Base-by-base conservation (phyloP, 2,329 filamentous ascomycete species). In the Capronia americana region DNA sequence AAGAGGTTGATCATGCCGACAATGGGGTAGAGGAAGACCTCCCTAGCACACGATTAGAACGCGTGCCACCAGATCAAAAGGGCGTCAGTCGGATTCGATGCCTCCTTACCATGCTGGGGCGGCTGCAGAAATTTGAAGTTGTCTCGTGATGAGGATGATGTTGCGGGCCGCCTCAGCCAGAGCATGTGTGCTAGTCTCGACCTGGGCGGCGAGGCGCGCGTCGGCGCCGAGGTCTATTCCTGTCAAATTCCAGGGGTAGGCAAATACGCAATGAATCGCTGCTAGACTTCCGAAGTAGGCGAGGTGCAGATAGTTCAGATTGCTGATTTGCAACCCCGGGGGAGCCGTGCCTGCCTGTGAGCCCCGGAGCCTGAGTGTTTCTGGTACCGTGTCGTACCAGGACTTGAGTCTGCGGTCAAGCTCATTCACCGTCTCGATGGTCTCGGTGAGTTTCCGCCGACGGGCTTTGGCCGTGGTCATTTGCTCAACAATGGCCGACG, bases 1-100 rank as follows among this genome's bases (percentile, higher is more conserved):
- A 65, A 65, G 23, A 65, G 58, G 23, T 65, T 62, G 24, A 61
- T 51, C 23, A 65, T 20, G 11, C 28, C 57, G 11, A 14, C 14
- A 32, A 65, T 61, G 5, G 63, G 63, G 20, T 26, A 57, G 20
- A 56, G 32, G 5, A 65, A 53, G 4, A 32, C n/a, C 17, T 38
- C 48, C 63, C 61, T 44, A 23, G 32, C 28, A 30, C 8, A 12
- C 24, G 20, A 4, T 41, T 14, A 53, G 12, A 61, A 30, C 48
- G 28, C 17, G 4, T 26, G n/a, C n/a, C 10, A n/a, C 8, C 34
- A 44, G n/a, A 46, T 10, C 30, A 34, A 41, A n/a, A 11, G n/a
- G 28, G 5, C 5, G 26, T 26, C 26, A 26, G 2, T 41, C n/a
- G 14, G 23, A 4, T 34, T 34, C 20, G n/a, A 20, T 32, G 38